Evolutionary conservation across 768 basidiomycete species (phyloP).

Genomic region (Podaxis mareebaensis): DNA sequence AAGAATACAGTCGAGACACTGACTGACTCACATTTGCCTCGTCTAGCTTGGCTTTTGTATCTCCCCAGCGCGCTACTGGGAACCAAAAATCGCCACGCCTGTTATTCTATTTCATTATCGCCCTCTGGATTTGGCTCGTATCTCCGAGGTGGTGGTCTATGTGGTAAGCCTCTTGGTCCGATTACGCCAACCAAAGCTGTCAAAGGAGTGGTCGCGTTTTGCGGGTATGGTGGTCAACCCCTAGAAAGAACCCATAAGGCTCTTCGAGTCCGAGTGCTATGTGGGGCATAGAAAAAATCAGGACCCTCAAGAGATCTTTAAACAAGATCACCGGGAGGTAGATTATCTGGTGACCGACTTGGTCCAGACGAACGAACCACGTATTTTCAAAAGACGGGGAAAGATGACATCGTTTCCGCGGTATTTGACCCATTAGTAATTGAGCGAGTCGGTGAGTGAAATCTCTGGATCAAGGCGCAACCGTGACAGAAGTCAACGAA

Average conservation of each 20-base stretch:
- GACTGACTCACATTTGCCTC: neutral
- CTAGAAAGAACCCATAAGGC: constrained; percentile 3
- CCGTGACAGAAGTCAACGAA: neutral
- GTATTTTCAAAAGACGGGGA: neutral
- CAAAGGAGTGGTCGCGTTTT: neutral
- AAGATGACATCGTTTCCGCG: neutral
- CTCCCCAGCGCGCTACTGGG: neutral
- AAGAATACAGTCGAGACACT: neutral
- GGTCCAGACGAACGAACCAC: neutral
- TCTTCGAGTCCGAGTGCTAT: neutral
- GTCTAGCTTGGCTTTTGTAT: constrained; percentile 4
- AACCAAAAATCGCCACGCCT: neutral
- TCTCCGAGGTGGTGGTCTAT: neutral
- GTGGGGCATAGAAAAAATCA: neutral
- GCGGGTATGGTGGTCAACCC: neutral
- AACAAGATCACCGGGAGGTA: constrained; percentile 2
- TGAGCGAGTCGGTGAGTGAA: neutral
- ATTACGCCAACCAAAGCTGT: constrained; percentile 3
- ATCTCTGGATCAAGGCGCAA: neutral
- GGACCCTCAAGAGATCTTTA: neutral
- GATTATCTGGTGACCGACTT: constrained; percentile 13
- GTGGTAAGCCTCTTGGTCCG: neutral
- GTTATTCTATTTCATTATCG: neutral
- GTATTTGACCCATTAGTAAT: neutral
- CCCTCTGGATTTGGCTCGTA: neutral